A percentile compares a stretch with the other conserved stretches of the same genome.
Conservation (phyloP, 805 yeast genomes). For the Saccharomycopsis sp. region DNA sequence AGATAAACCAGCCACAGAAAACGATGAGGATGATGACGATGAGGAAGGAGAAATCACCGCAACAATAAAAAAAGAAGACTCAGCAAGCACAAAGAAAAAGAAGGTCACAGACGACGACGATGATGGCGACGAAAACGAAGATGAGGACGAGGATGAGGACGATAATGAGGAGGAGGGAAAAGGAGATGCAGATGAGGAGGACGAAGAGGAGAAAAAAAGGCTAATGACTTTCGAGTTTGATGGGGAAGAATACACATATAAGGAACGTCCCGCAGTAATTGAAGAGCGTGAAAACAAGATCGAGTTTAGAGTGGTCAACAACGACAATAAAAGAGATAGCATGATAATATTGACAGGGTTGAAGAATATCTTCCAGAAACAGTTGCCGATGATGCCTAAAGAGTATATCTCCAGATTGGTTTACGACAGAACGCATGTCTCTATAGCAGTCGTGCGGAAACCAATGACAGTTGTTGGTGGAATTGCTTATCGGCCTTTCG, state of each 20-base stretch:
- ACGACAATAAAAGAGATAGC: conserved; percentile 81
- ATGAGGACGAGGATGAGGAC: conserved; percentile 25
- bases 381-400: conserved; percentile 96
- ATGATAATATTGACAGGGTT: conserved; percentile 90
- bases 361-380: conserved; percentile 94
- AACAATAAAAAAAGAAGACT: background rate
- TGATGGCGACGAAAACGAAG: conserved; percentile 21
- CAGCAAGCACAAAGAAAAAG: background rate
- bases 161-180: conserved; percentile 25
- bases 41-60: background rate
- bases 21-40: background rate
- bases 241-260: conserved; percentile 74
- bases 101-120: conserved; percentile 7
- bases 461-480: conserved; percentile 98
- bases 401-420: conserved; percentile 93
- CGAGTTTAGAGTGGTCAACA: conserved; percentile 93
- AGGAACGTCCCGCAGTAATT: conserved; percentile 87
- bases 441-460: conserved; percentile 92
- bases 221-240: conserved; percentile 44
- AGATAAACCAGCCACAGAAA: background rate
- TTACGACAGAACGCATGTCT: conserved; percentile 87
- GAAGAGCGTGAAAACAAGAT: conserved; percentile 92
- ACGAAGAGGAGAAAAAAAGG: conserved; percentile 27
- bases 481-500: conserved; percentile 91
- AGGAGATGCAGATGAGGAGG: conserved; percentile 22